A percentile compares a stretch with the other conserved stretches of the same genome.
Evolutionary conservation across 345 rosid species (phyloP).

Genomic region (Kandelia obovata): DNA sequence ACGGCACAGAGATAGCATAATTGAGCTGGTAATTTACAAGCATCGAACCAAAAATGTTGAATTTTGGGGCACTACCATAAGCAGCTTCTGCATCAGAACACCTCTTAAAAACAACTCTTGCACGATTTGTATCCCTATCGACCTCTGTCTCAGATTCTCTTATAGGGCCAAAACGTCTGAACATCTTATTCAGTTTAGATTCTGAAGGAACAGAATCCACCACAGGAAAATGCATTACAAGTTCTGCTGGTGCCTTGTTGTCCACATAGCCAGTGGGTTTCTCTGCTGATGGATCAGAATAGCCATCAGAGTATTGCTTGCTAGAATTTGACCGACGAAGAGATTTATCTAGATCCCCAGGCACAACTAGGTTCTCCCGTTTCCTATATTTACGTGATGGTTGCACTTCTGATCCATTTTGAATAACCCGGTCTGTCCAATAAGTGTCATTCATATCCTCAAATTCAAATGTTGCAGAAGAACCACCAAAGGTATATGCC

Average conservation of each 20-base stretch:
- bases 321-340: conserved; percentile 52
- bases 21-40: conserved; percentile 77
- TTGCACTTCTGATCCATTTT: conserved; percentile 87
- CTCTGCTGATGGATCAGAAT: conserved; percentile 28
- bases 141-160: conserved; percentile 69
- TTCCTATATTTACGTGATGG: conserved; percentile 38
- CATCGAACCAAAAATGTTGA: conserved; percentile 66
- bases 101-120: conserved; percentile 82
- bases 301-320: conserved; percentile 57
- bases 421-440: conserved; percentile 86
- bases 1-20: conserved; percentile 49
- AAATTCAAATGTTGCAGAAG: conserved; percentile 79
- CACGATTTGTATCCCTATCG: conserved; percentile 64
- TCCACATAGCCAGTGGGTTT: conserved; percentile 51
- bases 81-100: conserved; percentile 79
- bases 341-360: conserved; percentile 51
- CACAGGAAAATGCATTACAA: conserved; percentile 69
- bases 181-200: conserved; percentile 70
- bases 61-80: conserved; percentile 66
- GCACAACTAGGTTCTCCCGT: conserved; percentile 48
- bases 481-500: conserved; percentile 34
- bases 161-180: conserved; percentile 75
- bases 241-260: conserved; percentile 70
- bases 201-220: conserved; percentile 69
- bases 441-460: conserved; percentile 91